These are phyloP conservation scores for Saccharomyces hybrid DNA, from an alignment of 1,139 yeast genomes.

Conservation along the genomic window DNA sequence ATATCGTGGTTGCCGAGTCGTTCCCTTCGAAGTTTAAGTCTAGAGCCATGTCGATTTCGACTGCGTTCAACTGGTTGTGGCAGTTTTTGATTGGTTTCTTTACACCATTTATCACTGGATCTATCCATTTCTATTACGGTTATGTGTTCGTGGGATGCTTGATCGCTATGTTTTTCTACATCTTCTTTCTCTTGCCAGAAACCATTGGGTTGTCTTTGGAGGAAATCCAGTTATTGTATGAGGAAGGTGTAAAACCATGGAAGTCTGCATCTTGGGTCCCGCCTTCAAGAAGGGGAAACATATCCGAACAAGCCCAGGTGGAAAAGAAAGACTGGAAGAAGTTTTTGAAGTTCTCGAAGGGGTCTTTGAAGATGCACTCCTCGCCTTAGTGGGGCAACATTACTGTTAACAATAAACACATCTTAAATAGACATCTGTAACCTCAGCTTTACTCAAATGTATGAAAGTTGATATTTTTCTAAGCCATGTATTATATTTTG, in stretches of 20 bases:
- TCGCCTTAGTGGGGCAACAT: too few relatives aligned
- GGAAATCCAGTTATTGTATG: slow-evolving; percentile 56
- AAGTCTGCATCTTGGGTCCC: slow-evolving; percentile 32
- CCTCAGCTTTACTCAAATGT: too few relatives aligned
- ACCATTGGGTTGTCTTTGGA: slow-evolving; percentile 64
- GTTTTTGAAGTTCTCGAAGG: neutral
- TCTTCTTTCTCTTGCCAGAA: slow-evolving; percentile 57
- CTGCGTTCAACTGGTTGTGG: slow-evolving; percentile 64
- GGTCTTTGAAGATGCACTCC: too few relatives aligned
- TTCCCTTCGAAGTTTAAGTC: slow-evolving; percentile 62
- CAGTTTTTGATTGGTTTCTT: slow-evolving; percentile 67
- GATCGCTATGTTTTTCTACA: slow-evolving; percentile 50
- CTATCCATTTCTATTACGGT: slow-evolving; percentile 42
- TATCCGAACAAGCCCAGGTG: neutral
- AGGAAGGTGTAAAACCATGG: slow-evolving; percentile 37
- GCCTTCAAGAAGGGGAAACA: slow-evolving; percentile 25
- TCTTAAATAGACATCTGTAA: too few relatives aligned
- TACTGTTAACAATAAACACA: too few relatives aligned
- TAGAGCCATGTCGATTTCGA: slow-evolving; percentile 63
- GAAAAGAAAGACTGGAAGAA: neutral
- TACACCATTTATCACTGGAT: slow-evolving; percentile 57
- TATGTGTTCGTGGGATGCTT: slow-evolving; percentile 66
- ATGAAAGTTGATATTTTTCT: too few relatives aligned
- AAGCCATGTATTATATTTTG: too few relatives aligned
- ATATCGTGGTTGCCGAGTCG: slow-evolving; percentile 34